Base-by-base conservation (phyloP, 176 grass and related monocot genomes). In the Avena atlantica region DNA sequence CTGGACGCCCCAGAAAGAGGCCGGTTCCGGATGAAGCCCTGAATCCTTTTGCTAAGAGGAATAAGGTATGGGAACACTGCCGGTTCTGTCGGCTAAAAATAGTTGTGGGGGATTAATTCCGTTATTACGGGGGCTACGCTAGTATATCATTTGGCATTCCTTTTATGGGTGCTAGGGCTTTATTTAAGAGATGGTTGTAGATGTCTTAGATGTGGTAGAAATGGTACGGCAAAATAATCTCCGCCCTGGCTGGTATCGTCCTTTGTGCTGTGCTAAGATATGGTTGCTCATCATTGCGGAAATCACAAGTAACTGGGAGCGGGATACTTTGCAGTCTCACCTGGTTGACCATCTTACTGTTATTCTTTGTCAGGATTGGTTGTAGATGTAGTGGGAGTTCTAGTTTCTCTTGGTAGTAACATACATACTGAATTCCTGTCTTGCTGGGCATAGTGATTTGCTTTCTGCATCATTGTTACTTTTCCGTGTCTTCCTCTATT, bases 101-200 rank as follows among this genome's bases (percentile, higher is more conserved):
- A 31, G 29, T 31, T 53, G 40, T 6, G 69, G 47, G 45, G 72
- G 88, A 81, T 90, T 92, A 57, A 86, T 93, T 90, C 91, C 72
- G 85, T 93, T 50, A 72, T 77, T 85, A 82, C 78, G 79, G 66
- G 79, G 81, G 79, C 58, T 49, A 57, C 45, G 68, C 36, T 72
- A 88, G 83, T 59, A 88, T 88, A 88, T 82, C 83, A 65, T 72
- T 36, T 37, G 50, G 44, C 70, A 63, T 91, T 83, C 83, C 79
- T 91, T 63, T 69, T 77, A 59, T 84, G 83, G 74, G 68, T 31
- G 50, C 83, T 80, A 74, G 53, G 72, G 4, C 74, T 55, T 78
- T 85, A 87, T 87, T 85, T 93, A 87, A 90, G 84, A 76, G 29
- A 31, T 31, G 29, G 29, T 31, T 31, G 29, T 31, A 31, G 29